Base-by-base conservation (phyloP, 768 basidiomycete species). In the Amanita rubescens region DNA sequence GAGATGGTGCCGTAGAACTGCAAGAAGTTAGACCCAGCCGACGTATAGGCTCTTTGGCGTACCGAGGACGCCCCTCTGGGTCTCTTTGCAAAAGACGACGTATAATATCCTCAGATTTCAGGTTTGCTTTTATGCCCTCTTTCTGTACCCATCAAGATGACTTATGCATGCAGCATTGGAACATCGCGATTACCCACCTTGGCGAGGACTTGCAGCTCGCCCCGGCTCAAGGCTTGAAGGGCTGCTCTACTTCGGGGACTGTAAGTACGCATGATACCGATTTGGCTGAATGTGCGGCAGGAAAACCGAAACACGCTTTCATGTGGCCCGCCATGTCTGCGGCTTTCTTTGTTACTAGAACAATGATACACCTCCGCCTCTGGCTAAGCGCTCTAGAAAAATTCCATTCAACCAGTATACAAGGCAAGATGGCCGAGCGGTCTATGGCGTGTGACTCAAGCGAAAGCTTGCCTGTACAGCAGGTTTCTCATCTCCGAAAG, bases 391-490 rank as follows among this genome's bases (percentile, higher is more conserved):
- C 10, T 3, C 22, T 38, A 24, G 34, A 4, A 5, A 39, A 9
- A 12, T 38, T 0, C 24, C 22, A 14, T 22, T 5, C 11, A n/a
- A n/a, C n/a, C 20, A 27, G 15, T n/a, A 5, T n/a, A 11, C 27
- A 63, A 27, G 74, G 74, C 74, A 76, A 76, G 73, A 77, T 78
- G 77, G 76, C 77, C 77, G 76, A 78, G 77, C 73, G 77, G 76
- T 78, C 76, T 69, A 78, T 75, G 77, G 76, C 76, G 76, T 78
- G 76, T 77, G 76, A 78, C 76, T 78, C 76, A 77, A 76, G 76
- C 60, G 60, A 53, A 58, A 63, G 65, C 66, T 68, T 66, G 59
- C 65, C 67, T 63, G 61, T 22, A 33, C n/a, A 54, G 59, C 58
- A 58, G 64, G 62, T 62, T 66, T 69, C 68, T 68, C 68, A 69